Percentiles rank a stretch among this genome's conserved stretches.
Conservation (phyloP, 495 filamentous ascomycete species). For the Amorphotheca resinae region DNA sequence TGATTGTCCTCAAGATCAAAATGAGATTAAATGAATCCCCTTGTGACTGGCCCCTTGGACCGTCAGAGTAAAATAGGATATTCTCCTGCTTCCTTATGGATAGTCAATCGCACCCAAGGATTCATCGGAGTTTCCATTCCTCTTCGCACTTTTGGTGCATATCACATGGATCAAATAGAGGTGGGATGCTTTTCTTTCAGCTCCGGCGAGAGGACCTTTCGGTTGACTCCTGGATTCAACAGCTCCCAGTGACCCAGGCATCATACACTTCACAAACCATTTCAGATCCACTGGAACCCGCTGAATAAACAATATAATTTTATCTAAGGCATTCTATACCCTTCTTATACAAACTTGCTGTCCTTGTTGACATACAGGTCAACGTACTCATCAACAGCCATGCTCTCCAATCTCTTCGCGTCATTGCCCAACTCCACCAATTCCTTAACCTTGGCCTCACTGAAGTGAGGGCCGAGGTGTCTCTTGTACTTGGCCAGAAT, state of each 20-base stretch:
- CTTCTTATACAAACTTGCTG: slow-evolving; percentile 37
- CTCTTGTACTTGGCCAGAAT: slow-evolving; percentile 90
- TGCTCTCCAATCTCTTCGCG: slow-evolving; percentile 57
- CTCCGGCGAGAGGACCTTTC: not conserved
- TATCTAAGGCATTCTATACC: not conserved
- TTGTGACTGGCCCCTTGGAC: no score
- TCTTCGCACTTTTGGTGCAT: not conserved
- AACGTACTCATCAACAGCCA: slow-evolving; percentile 85
- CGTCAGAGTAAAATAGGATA: no score
- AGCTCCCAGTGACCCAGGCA: not conserved
- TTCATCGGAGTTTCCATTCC: not conserved
- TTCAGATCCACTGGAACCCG: not conserved
- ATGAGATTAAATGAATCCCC: no score
- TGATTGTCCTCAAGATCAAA: no score
- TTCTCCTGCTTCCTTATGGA: no score
- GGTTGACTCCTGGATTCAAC: not conserved
- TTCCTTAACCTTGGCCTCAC: slow-evolving; percentile 59
- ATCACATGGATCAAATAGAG: no score
- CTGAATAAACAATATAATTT: not conserved
- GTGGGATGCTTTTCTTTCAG: no score
- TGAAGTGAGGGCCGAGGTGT: slow-evolving; percentile 75
- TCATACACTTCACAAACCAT: not conserved
- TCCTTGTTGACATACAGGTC: slow-evolving; percentile 68
- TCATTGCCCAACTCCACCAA: slow-evolving; percentile 66
- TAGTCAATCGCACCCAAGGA: no score